Conservation (phyloP, 257 asterid genomes). For the Petunia secreta region DNA sequence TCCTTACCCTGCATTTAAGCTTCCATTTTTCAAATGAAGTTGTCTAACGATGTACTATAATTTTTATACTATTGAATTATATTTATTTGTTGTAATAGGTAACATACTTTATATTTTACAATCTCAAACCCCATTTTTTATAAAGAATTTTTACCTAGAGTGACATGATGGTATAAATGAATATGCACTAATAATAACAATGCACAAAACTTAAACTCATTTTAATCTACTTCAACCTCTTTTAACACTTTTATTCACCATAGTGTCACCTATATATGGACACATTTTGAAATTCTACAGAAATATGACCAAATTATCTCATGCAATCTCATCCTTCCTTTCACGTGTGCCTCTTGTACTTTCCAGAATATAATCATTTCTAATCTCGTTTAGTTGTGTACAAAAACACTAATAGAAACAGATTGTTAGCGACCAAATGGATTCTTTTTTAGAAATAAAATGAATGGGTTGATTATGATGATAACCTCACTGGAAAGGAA, state of each 20-base stretch:
- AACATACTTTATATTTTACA: too few species aligned
- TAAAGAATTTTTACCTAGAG: too few species aligned
- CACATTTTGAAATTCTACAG: neutral
- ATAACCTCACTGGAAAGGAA: too few species aligned
- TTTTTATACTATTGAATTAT: too few species aligned
- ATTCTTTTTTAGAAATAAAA: neutral
- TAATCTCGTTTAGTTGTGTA: neutral
- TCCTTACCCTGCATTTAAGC: too few species aligned
- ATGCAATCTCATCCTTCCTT: neutral
- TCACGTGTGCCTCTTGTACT: neutral
- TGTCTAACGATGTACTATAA: too few species aligned
- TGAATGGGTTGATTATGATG: too few species aligned
- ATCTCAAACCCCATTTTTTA: too few species aligned
- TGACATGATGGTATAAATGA: too few species aligned
- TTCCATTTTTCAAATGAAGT: too few species aligned
- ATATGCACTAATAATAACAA: too few species aligned
- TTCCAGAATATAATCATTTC: neutral
- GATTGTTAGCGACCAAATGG: neutral
- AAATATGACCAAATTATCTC: neutral
- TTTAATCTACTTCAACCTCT: neutral
- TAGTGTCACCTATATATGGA: neutral
- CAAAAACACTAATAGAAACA: neutral
- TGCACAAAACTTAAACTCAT: neutral
- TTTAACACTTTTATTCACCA: neutral
- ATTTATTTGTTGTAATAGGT: too few species aligned